Base-by-base conservation (phyloP, 139 green algal species). In the Coelastrella sp. region DNA sequence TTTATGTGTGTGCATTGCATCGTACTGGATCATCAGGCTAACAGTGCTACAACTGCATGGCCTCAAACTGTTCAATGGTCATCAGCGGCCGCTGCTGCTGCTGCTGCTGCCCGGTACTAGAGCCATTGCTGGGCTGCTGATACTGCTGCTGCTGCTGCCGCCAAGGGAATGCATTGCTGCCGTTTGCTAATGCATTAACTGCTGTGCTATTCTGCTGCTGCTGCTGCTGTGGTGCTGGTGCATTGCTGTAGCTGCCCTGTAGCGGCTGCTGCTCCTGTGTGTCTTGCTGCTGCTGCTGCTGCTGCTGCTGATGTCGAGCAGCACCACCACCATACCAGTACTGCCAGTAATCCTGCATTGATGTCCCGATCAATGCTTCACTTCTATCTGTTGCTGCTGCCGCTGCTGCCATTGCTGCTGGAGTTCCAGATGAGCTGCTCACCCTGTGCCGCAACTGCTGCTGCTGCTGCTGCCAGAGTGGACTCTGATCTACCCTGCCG, bases 221-320 rank as follows among this genome's bases (percentile, higher is more conserved):
- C 53, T 64, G 53, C 53, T 73, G 63, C 63, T 73, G 63, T 27
- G 40, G 32, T n/a, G n/a, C n/a, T n/a, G n/a, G n/a, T n/a, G n/a
- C n/a, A 43, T 21, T 73, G 53, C 53, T 1, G 53, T 63, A 63
- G 15, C 17, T 13, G 45, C 0, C 45, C 45, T 57, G 45, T 13
- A 57, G 45, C 45, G 45, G 45, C 45, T 57, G 45, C 45, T 57
- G 45, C 45, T 57, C 45, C 15, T n/a, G 45, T 21, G 45, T 53
- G 45, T 11, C 60, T 69, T 34, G 25, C 25, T 30, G 13, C 8
- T 32, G 60, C 13, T 40, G 25, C 63, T 41, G 32, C 34, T 43
- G n/a, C 63, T 41, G 64, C 35, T 64, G 53, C 53, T 64, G 53
- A 19, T 64, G 53, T 9, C 30, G 53, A 32, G 17, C 17, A 34